A percentile compares a stretch with the other conserved stretches of the same genome.
These are phyloP conservation scores for Blastomyces percursus DNA, from an alignment of 2,329 filamentous ascomycete species.

Conservation along the genomic window DNA sequence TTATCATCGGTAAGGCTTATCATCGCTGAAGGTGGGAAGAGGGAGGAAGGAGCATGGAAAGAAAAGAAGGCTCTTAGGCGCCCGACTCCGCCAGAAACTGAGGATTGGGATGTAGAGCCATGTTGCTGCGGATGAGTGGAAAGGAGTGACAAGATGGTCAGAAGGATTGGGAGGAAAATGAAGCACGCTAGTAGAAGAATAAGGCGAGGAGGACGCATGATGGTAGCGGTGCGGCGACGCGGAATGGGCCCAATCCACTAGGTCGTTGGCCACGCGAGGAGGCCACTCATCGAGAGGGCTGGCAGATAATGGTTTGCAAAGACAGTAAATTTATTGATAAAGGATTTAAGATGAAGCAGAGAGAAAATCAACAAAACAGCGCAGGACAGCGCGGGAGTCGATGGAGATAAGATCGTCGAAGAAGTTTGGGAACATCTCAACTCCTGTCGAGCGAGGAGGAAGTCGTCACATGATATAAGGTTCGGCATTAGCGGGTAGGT, in stretches of 20 bases:
- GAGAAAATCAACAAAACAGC: too few species aligned
- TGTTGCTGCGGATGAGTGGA: slow-evolving; percentile 29
- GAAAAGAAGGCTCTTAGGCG: slow-evolving; percentile 52
- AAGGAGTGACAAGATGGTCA: slow-evolving; percentile 39
- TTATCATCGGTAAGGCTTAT: slow-evolving; percentile 97
- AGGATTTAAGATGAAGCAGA: neutral
- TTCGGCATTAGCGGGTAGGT: neutral
- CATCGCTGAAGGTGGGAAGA: slow-evolving; percentile 90
- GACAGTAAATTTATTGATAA: neutral
- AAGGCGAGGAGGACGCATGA: slow-evolving; percentile 39
- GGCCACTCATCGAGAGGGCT: slow-evolving; percentile 27
- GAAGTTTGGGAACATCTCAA: neutral
- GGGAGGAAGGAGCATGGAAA: slow-evolving; percentile 65
- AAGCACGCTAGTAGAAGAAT: slow-evolving; percentile 38
- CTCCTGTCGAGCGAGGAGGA: neutral
- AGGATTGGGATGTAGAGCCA: slow-evolving; percentile 26
- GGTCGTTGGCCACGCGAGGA: slow-evolving; percentile 20
- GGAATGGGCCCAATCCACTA: slow-evolving; percentile 23
- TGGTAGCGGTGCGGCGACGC: slow-evolving; percentile 12
- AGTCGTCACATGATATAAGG: neutral
- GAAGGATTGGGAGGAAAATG: slow-evolving; percentile 38
- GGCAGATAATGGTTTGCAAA: slow-evolving; percentile 11
- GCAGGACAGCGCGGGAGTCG: too few species aligned
- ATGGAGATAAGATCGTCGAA: neutral
- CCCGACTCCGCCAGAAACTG: slow-evolving; percentile 29